Evolutionary conservation across 306 rosid species (phyloP), one percentile per base, ranked within the genome.

Genomic region (Aeschynomene evenia): DNA sequence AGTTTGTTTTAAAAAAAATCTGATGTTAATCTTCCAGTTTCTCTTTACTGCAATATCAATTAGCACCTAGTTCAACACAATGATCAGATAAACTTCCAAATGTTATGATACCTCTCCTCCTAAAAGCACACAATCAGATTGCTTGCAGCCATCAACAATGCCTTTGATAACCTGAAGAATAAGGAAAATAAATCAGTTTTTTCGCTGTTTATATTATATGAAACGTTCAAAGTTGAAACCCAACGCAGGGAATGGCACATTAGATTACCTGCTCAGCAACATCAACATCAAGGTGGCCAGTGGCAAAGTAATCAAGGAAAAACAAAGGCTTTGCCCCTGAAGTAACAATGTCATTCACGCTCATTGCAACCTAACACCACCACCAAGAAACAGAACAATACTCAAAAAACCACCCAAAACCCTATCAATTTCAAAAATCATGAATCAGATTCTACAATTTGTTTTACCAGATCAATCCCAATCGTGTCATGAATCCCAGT

Each of bases 321-420:
- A 93, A 93, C 43, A 90, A 53, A 13, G 97, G 97, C 82, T 90
- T 94, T 16, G 99, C 99, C 55, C 99, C 96, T 20, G 97, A 91
- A 58, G 97, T 94, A 75, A 94, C 85, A 46, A 91, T 91, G 76
- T 94, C 96, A 79, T 91, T 91, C 50, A 94, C 97, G 36, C 97
- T 94, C 99, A 94, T 94, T 2, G 96, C 99, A 81, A 94, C 99
- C 99, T 94, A 79, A 1, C 18, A 15, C 5, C 49, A 43, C 49
- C 16, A 0, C 13, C 9, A n/a, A 15, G n/a, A 45, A 20, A 56
- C 16, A 50, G 1, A 40, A 45, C n/a, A 51, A 57, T 4, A 55
- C 64, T 71, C 31, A 36, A 48, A 19, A 70, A 55, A 59, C 37
- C 10, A 60, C 60, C 63, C 31, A 42, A 48, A 19, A 70, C 57